Conservation (phyloP, 768 basidiomycete genomes). For the Strobilomyces confusus region DNA sequence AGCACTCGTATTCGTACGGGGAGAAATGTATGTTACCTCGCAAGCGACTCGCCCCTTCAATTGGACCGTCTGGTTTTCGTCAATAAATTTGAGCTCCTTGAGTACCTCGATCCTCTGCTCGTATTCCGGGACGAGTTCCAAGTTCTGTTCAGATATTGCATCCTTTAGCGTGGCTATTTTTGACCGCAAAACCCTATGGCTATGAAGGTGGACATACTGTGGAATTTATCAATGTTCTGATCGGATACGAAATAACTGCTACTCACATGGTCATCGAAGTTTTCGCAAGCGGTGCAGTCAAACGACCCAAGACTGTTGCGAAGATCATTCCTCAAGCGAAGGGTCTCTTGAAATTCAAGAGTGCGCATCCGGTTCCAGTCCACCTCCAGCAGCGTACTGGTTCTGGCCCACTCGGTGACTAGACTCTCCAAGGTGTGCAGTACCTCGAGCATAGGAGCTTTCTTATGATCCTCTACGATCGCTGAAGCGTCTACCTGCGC, state of each 20-base stretch:
- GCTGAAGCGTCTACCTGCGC: constrained; percentile 63
- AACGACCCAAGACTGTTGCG: constrained; percentile 39
- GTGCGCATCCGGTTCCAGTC: constrained; percentile 81
- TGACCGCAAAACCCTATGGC: constrained; percentile 65
- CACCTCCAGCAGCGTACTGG: constrained; percentile 58
- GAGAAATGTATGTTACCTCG: constrained; percentile 54
- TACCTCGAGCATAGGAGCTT: constrained; percentile 57
- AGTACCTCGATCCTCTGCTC: constrained; percentile 90
- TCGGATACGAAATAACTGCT: background rate
- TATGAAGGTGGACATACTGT: constrained; percentile 77
- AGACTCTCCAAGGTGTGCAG: constrained; percentile 46
- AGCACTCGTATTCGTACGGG: background rate
- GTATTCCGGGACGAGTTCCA: constrained; percentile 95
- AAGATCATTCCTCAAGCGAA: constrained; percentile 56
- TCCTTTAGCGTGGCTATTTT: constrained; percentile 77
- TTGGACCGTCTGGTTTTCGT: constrained; percentile 92
- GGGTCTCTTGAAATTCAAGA: constrained; percentile 87
- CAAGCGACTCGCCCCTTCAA: constrained; percentile 98
- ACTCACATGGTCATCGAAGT: constrained; percentile 77
- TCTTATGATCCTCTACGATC: constrained; percentile 64
- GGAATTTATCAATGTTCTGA: constrained; percentile 8
- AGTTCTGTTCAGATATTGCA: constrained; percentile 91
- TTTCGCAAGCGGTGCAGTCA: constrained; percentile 54
- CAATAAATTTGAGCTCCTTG: constrained; percentile 88
- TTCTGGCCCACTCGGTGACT: constrained; percentile 54